These are phyloP conservation scores for Pseudocercospora musae DNA, from an alignment of 2,329 filamentous ascomycete genomes.

Conservation along the genomic window DNA sequence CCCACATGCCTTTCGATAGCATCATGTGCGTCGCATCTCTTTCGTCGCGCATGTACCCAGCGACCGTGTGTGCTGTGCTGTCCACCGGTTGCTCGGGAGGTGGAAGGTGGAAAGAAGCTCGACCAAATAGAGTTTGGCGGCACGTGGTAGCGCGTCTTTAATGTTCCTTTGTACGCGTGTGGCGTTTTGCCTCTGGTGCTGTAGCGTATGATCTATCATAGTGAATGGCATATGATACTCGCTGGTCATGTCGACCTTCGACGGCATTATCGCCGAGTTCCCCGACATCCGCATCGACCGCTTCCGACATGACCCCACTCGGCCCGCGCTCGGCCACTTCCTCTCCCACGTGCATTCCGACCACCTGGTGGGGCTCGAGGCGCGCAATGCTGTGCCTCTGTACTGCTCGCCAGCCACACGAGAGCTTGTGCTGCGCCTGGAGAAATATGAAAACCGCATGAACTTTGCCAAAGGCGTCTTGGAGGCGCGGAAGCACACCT, in stretches of 20 bases:
- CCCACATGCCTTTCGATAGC: too few relatives aligned
- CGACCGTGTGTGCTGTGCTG: too few relatives aligned
- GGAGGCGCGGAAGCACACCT: conserved; percentile 70
- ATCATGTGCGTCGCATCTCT: too few relatives aligned
- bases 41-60: too few relatives aligned
- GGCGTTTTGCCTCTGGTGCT: not conserved
- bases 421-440: conserved; percentile 73
- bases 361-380: conserved; percentile 77
- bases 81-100: too few relatives aligned
- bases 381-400: conserved; percentile 73
- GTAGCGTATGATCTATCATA: too few relatives aligned
- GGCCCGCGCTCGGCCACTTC: conserved; percentile 75
- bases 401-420: conserved; percentile 85
- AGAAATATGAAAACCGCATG: conserved; percentile 70
- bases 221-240: conserved; percentile 12
- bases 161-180: not conserved
- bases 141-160: not conserved
- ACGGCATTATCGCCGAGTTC: conserved; percentile 70
- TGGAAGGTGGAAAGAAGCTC: not conserved
- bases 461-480: conserved; percentile 76
- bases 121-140: not conserved
- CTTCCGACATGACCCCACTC: conserved; percentile 49
- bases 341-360: conserved; percentile 91
- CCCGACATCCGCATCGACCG: conserved; percentile 80
- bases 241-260: conserved; percentile 70